Base-by-base conservation (phyloP, 768 basidiomycete species). In the Mycena venus region DNA sequence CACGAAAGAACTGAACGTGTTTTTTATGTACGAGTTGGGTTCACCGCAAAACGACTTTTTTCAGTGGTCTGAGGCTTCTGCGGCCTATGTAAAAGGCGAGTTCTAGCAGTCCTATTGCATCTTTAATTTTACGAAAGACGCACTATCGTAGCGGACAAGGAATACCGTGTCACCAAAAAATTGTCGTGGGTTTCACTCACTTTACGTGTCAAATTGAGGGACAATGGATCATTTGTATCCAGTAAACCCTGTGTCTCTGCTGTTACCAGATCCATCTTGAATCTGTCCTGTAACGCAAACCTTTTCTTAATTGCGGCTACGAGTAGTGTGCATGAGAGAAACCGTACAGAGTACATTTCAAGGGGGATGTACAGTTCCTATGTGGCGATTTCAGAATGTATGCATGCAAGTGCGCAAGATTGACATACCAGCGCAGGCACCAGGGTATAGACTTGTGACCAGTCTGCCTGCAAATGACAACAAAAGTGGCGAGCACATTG, bases 361-460 rank as follows among this genome's bases (percentile, higher is more conserved):
- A 92, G 91, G 1, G 93, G 93, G 63, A 95, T 93, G 78, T 95
- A 95, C 83, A 95, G 94, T 79, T 95, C 93, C 93, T 94, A 75
- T 3, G 34, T 1, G 27, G 6, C n/a, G n/a, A 38, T 1, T 21
- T 31, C 10, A 53, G 23, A 34, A 36, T 58, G 5, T 19, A 6
- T 19, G 62, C 2, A 6, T 36, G 11, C n/a, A 7, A 17, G 34
- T 14, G 1, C 0, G 29, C 11, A 4, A 59, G 25, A 47, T n/a
- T 9, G n/a, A 31, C 4, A 32, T 21, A 72, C 64, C 34, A 7
- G 34, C 10, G 62, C 51, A 29, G 17, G 14, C 17, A 29, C 12
- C 34, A 72, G 31, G 3, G 61, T 64, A 29, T 21, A 49, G 14
- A 19, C 29, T 40, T 55, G 49, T 86, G 2, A 91, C 88, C 84